These are phyloP conservation scores for Rhypophila decipiens DNA, from an alignment of 495 filamentous ascomycete genomes.

Conservation along the genomic window DNA sequence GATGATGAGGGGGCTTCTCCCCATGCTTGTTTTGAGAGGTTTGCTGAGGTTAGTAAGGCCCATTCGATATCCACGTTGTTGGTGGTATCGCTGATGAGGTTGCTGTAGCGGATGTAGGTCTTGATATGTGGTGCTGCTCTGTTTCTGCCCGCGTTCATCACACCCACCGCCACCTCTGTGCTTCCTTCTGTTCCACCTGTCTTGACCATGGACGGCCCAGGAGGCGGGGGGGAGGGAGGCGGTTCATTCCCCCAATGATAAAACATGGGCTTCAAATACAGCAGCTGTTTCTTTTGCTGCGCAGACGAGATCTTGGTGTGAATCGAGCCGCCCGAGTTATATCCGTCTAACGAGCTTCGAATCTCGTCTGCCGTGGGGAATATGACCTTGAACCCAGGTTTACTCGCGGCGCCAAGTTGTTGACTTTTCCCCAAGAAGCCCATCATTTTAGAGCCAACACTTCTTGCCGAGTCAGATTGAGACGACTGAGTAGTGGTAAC, in stretches of 20 bases:
- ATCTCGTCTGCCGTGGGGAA: conserved; percentile 80
- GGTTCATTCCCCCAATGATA: conserved; percentile 60
- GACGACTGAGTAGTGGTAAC: too few relatives aligned
- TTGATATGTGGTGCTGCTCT: conserved; percentile 89
- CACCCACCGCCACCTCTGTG: too few relatives aligned
- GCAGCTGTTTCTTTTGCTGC: conserved; percentile 66
- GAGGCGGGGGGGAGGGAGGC: conserved; percentile 39
- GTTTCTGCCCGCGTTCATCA: conserved; percentile 49
- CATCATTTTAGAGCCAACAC: conserved; percentile 13
- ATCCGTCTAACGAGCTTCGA: conserved; percentile 72
- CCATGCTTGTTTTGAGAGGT: conserved; percentile 87
- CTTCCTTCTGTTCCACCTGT: background rate
- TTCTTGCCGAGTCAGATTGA: too few relatives aligned
- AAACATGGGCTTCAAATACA: conserved; percentile 64
- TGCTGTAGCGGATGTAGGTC: conserved; percentile 71
- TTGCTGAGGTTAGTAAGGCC: conserved; percentile 81
- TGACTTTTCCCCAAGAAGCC: background rate
- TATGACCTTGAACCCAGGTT: conserved; percentile 51
- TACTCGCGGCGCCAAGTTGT: background rate
- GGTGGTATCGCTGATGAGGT: conserved; percentile 1
- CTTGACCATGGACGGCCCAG: conserved; percentile 22
- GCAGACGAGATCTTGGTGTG: conserved; percentile 69
- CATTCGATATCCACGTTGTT: conserved; percentile 59
- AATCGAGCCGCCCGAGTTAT: conserved; percentile 70
- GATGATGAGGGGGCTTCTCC: conserved; percentile 50